These are phyloP conservation scores for Erysimum cheiri DNA, from an alignment of 441 rosid genomes.

Conservation along the genomic window DNA sequence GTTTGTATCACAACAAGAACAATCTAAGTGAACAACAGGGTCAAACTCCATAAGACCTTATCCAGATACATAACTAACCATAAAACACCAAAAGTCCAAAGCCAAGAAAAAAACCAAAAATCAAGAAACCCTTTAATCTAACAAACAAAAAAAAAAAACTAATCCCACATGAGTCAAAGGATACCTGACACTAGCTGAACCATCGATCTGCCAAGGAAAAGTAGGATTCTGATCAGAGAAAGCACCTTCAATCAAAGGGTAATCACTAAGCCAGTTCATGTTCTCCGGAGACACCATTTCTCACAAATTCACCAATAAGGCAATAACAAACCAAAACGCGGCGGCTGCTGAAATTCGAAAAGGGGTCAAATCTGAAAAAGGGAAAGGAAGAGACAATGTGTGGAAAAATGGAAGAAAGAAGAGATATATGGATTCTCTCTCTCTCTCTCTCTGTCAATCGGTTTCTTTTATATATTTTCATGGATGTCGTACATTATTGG, in stretches of 20 bases:
- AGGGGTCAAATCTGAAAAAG: constrained; percentile 12
- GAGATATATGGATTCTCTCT: constrained; percentile 14
- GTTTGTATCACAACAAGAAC: not conserved
- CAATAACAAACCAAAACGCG: not conserved
- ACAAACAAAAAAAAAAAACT: not conserved
- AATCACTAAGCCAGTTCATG: constrained; percentile 75
- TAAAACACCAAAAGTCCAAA: constrained; percentile 13
- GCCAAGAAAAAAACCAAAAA: not conserved
- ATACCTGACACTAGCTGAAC: constrained; percentile 62
- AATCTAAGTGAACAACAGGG: not conserved
- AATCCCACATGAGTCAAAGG: not conserved
- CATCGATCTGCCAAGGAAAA: constrained; percentile 68
- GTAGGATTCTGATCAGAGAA: constrained; percentile 58
- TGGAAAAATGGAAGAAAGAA: constrained; percentile 25
- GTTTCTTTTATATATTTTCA: constrained; percentile 33
- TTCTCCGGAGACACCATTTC: constrained; percentile 79
- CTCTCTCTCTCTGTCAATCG: not conserved
- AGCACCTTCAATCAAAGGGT: constrained; percentile 59
- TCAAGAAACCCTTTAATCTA: not conserved
- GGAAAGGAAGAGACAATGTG: constrained; percentile 19
- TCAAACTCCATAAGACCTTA: constrained; percentile 7
- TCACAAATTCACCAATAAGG: not conserved
- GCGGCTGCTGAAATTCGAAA: constrained; percentile 6
- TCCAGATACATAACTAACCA: not conserved
- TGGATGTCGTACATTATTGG: constrained; percentile 25